Conservation (phyloP, 148 eudicot species). For the Beta vulgaris region DNA sequence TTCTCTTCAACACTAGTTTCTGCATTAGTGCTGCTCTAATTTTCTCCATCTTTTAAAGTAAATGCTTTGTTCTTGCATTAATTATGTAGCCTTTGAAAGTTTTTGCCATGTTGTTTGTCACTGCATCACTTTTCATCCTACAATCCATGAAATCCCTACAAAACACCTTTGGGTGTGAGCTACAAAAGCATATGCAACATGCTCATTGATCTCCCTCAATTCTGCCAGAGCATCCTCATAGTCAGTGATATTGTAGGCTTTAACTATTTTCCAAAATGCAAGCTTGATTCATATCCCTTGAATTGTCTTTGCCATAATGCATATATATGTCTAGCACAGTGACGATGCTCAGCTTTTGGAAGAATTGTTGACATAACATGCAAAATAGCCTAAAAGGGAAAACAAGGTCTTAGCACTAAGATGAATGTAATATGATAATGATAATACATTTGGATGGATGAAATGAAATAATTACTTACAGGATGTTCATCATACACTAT, state of each 20-base stretch:
- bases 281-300: background rate
- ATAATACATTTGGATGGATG: background rate
- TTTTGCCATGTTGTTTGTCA: no score
- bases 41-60: background rate
- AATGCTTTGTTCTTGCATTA: background rate
- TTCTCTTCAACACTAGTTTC: background rate
- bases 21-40: background rate
- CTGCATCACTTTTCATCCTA: no score
- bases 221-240: background rate
- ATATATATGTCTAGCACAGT: background rate
- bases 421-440: background rate
- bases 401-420: no score
- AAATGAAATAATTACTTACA: no score
- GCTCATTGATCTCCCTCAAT: background rate
- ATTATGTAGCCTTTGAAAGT: background rate
- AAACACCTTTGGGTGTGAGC: background rate
- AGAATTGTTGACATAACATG: background rate
- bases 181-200: background rate
- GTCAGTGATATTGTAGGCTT: background rate
- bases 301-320: background rate
- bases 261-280: background rate
- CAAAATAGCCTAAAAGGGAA: background rate
- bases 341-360: background rate
- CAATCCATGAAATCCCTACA: background rate
- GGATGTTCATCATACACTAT: background rate